Evolutionary conservation across 2,329 filamentous ascomycete genomes (phyloP), one percentile per base, ranked within the genome.

Genomic region (Leptosphaerulina australis): DNA sequence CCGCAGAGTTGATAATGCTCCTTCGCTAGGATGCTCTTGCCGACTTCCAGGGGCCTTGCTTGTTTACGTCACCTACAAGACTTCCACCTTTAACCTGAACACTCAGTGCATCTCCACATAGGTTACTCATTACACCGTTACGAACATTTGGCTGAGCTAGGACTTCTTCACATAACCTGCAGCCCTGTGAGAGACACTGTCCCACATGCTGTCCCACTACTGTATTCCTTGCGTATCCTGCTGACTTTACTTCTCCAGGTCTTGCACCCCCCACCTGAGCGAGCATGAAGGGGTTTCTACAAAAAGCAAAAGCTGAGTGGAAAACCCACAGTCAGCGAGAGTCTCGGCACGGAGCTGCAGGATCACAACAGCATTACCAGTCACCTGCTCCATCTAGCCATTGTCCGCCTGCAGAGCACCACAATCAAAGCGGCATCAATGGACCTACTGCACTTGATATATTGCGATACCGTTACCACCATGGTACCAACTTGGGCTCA

Each of bases 401-500:
- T 11, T 12, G 25, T 14, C 28, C 36, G 26, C 30, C 41, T 30
- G n/a, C 44, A 28, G 50, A 17, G 22, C 52, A 56, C 24, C 44
- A 44, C 8, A 53, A 58, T 31, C 35, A 56, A n/a, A 64, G 65
- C 9, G 53, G 56, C 15, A 76, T 80, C 50, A 70, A 65, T 43
- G 50, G 63, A 6, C 74, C 76, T 5, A 74, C 72, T 5, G 45
- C 65, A 1, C 58, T 69, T 44, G 77, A 73, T 41, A 71, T 83
- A 15, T 65, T 80, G 21, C 75, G 80, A 40, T 85, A 84, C 60
- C 79, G 83, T 31, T 84, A 83, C 56, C 81, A 85, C 50, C 80
- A 84, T 62, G 83, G 82, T 6, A 77, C 77, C 0, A 86, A 85
- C 50, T 72, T 86, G 2, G 83, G 83, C 30, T 79, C 79, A 8